Evolutionary conservation across 306 rosid genomes (phyloP).

Genomic region (Lithocarpus polystachyus): DNA sequence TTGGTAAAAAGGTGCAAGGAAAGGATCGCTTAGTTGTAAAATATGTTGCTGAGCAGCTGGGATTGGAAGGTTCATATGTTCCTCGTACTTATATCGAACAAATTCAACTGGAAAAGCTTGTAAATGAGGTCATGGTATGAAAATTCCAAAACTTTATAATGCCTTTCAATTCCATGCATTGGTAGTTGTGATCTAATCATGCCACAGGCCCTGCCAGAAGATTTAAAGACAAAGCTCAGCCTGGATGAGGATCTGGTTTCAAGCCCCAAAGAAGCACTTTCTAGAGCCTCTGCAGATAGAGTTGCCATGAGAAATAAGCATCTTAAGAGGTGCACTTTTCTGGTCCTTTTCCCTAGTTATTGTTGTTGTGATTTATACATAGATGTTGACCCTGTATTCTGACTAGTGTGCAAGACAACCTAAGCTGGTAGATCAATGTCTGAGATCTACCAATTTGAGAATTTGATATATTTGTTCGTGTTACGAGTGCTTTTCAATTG

Average conservation of each 20-base stretch:
- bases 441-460: neutral
- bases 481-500: neutral
- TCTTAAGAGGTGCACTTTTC: conserved; percentile 59
- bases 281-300: conserved; percentile 87
- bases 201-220: conserved; percentile 95
- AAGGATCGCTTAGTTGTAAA: conserved; percentile 73
- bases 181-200: conserved; percentile 27
- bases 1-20: conserved; percentile 81
- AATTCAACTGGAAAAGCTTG: conserved; percentile 97
- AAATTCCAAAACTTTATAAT: conserved; percentile 15
- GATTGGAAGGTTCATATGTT: conserved; percentile 87
- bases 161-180: conserved; percentile 3
- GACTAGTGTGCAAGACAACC: neutral
- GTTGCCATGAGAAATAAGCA: conserved; percentile 73
- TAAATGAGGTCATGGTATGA: conserved; percentile 95
- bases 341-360: neutral
- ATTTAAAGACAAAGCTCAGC: conserved; percentile 92
- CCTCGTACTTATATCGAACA: conserved; percentile 99
- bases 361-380: neutral
- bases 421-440: neutral
- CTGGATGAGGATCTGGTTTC: conserved; percentile 91
- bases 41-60: conserved; percentile 71
- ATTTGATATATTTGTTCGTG: neutral
- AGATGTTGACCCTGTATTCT: neutral
- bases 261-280: conserved; percentile 93